Evolutionary conservation across 2,329 filamentous ascomycete species (phyloP).

Genomic region (Colletotrichum higginsianum): DNA sequence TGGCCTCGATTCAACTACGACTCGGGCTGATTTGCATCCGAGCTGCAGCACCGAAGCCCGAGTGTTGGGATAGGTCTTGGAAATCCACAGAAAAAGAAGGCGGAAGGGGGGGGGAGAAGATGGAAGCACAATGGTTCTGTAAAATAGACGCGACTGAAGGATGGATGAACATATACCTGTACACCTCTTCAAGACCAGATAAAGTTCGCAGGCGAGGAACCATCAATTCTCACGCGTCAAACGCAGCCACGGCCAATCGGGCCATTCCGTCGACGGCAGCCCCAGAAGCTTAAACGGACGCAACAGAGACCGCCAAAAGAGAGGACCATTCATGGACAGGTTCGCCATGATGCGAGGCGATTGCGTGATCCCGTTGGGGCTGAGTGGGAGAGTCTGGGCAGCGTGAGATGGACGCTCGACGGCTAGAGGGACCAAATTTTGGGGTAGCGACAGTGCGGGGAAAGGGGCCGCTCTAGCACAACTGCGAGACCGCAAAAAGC

Average conservation of each 20-base stretch:
- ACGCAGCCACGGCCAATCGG: conserved; percentile 27
- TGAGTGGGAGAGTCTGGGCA: not conserved
- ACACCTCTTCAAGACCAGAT: not conserved
- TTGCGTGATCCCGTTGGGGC: conserved; percentile 5
- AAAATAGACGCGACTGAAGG: not conserved
- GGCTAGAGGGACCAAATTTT: too few relatives aligned
- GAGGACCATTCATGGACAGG: not conserved
- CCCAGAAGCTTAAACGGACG: conserved; percentile 35
- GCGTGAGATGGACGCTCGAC: too few relatives aligned
- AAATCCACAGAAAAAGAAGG: not conserved
- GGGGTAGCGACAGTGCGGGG: not conserved
- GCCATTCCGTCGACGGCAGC: not conserved
- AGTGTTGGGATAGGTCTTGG: too few relatives aligned
- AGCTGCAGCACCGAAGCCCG: not conserved
- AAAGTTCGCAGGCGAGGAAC: not conserved
- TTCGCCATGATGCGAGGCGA: conserved; percentile 12
- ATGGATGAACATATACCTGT: too few relatives aligned
- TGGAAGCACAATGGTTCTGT: not conserved
- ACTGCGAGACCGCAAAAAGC: too few relatives aligned
- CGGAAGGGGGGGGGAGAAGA: not conserved
- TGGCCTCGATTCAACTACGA: not conserved
- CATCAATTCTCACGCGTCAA: not conserved
- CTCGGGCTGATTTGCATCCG: conserved; percentile 25
- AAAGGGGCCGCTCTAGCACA: too few relatives aligned
- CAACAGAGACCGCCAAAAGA: not conserved